Evolutionary conservation across 805 yeast genomes (phyloP), one percentile per base, ranked within the genome.

Genomic region (Myxozyma melibiosi): DNA sequence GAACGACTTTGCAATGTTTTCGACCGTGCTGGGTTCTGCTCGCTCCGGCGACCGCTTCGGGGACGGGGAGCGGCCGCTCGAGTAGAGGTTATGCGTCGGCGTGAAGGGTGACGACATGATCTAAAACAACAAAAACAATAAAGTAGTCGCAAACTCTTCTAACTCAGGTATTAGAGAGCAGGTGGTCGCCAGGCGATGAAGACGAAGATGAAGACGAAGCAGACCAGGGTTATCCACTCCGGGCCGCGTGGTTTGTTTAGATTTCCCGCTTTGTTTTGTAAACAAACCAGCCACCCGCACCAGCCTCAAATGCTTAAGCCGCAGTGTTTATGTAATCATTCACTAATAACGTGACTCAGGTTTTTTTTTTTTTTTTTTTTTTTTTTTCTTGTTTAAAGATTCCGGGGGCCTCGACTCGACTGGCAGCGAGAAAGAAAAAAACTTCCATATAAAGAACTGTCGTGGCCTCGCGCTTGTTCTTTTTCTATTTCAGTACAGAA

Each of bases 21-120:
- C 63, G 34, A 59, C 46, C 13, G 51, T 18, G 7, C n/a, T n/a
- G 28, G 18, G 34, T 57, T 57, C 40, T 57, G 53, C 25, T 16
- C 45, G 51, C 18, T 51, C 55, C 11, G 50, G 43, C 3, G 55
- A 43, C 30, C 55, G 49, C 25, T 27, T 25, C 4, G 49, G 55
- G 28, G 55, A 39, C n/a, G 40, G 48, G 25, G 35, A 35, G 38
- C 33, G 41, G 22, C 34, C 25, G 35, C 48, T 28, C 27, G 53
- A 38, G 45, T 27, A 40, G 2, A 49, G 27, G 30, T 27, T 40
- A 27, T 8, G 40, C n/a, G 54, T 2, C 4, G 47, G 42, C 41
- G 47, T 13, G 22, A 40, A 51, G 7, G 54, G 22, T n/a, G 47
- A 41, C 41, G 48, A 38, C 54, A 51, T 51, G 34, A 28, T 7